These are phyloP conservation scores for Arthrobotrys iridis DNA, from an alignment of 2,329 filamentous ascomycete species.

Conservation along the genomic window DNA sequence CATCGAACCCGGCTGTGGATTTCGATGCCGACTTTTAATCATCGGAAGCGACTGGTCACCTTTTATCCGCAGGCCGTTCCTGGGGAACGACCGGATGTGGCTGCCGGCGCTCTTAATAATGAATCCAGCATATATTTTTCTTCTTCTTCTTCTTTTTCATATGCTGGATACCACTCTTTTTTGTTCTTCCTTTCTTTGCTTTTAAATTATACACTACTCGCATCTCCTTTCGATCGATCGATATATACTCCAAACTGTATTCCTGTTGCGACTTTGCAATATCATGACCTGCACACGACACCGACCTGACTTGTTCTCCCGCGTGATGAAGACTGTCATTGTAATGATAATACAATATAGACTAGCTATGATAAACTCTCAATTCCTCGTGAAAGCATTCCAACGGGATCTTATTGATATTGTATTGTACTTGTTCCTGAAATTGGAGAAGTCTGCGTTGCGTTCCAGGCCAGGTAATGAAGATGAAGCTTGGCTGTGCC, in stretches of 20 bases:
- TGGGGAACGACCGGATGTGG: conserved; percentile 4
- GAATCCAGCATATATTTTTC: conserved; percentile 4
- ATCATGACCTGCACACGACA: too few relatives aligned
- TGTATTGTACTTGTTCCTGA: too few relatives aligned
- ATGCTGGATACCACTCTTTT: neutral
- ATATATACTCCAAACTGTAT: too few relatives aligned
- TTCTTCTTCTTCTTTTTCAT: neutral
- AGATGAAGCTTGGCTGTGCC: conserved; percentile 35
- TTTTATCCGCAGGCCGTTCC: conserved; percentile 18
- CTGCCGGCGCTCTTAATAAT: conserved; percentile 9
- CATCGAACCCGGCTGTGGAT: too few relatives aligned
- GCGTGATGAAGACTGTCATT: conserved; percentile 6
- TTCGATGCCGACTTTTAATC: neutral
- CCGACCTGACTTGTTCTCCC: too few relatives aligned
- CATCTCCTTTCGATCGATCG: too few relatives aligned
- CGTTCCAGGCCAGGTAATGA: conserved; percentile 25
- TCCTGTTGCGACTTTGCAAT: too few relatives aligned
- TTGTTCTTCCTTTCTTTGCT: too few relatives aligned
- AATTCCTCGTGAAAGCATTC: too few relatives aligned
- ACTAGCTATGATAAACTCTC: too few relatives aligned
- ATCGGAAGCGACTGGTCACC: conserved; percentile 7
- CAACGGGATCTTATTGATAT: too few relatives aligned
- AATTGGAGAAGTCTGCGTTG: conserved; percentile 5
- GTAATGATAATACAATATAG: conserved; percentile 17
- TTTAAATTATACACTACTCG: too few relatives aligned